Percentiles rank a stretch among this genome's conserved stretches.
phyloP scores from a whole-genome alignment of 495 filamentous ascomycete species.

The Aspergillus kassunensis region DNA sequence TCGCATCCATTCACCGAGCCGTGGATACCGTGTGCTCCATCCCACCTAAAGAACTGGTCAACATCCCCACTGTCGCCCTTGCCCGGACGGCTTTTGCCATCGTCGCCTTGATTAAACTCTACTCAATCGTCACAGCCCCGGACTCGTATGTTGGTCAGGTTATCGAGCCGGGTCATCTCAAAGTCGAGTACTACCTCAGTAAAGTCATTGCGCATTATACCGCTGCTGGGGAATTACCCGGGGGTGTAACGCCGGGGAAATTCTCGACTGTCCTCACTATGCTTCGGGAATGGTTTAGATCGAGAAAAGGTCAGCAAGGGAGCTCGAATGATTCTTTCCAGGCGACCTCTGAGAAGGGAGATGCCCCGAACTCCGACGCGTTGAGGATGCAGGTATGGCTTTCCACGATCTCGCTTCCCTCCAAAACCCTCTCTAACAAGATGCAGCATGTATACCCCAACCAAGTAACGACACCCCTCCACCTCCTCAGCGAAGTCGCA shows the following conservation, averaged over 20 bases:
- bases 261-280: slow-evolving; percentile 72
- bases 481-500: slow-evolving; percentile 66
- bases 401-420: background rate
- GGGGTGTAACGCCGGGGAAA: slow-evolving; percentile 66
- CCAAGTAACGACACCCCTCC: slow-evolving; percentile 51
- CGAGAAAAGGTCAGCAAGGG: slow-evolving; percentile 37
- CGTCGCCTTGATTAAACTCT: slow-evolving; percentile 85
- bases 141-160: slow-evolving; percentile 70
- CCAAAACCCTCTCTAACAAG: background rate
- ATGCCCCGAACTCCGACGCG: background rate
- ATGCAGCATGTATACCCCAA: slow-evolving; percentile 1
- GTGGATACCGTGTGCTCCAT: slow-evolving; percentile 66
- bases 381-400: slow-evolving; percentile 5
- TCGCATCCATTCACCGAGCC: slow-evolving; percentile 67
- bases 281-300: slow-evolving; percentile 67
- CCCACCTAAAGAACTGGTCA: slow-evolving; percentile 58
- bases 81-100: slow-evolving; percentile 78
- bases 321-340: slow-evolving; percentile 26
- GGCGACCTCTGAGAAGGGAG: background rate
- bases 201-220: slow-evolving; percentile 62
- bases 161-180: slow-evolving; percentile 68
- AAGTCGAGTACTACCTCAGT: slow-evolving; percentile 71
- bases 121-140: slow-evolving; percentile 67
- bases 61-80: slow-evolving; percentile 70
- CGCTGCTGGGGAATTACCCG: slow-evolving; percentile 57